Base-by-base conservation (phyloP, 1,284 basidiomycete species). In the Sanguinoderma infundibulare region DNA sequence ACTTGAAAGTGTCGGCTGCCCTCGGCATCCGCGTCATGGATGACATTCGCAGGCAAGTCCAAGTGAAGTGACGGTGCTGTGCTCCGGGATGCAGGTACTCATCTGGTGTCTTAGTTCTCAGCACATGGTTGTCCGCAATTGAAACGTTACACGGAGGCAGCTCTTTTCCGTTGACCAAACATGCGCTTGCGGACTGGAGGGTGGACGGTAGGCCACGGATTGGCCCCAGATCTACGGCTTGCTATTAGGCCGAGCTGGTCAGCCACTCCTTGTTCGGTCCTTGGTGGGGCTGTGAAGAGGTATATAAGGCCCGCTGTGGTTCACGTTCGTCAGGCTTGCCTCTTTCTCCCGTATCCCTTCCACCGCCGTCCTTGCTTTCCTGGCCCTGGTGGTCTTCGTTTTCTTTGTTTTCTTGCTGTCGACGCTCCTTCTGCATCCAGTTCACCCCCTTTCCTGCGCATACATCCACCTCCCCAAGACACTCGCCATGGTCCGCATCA, bases 401-500 rank as follows among this genome's bases (percentile, higher is more conserved):
- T 66, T 67, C 70, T 60, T 26, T 64, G 53, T 26, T 57, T 24
- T 71, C 64, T 70, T 63, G 73, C 71, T 70, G 72, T 71, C 69
- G 60, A 55, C 34, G 55, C 56, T 53, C 59, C 55, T 20, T n/a
- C 22, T 34, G 14, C 35, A 24, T 32, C 34, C 30, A 30, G n/a
- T 14, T 42, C 9, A 59, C 49, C 58, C 63, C 58, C 54, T 60
- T 55, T 44, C 59, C 58, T 15, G 30, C 60, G 32, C 57, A 58
- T 53, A 44, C 60, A 52, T 44, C 28, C 42, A 42, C 40, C 35
- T 47, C 30, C 4, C 47, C 15, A 36, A 47, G 28, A 44, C 61
- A 1, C 26, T 47, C 34, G 75, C 64, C 67, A 86, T 86, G 84
- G 78, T 84, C 69, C 74, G 75, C 57, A 73, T 83, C 55, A 74